Base-by-base conservation (phyloP, 2,329 filamentous ascomycete genomes). In the Lachnellula occidentalis region DNA sequence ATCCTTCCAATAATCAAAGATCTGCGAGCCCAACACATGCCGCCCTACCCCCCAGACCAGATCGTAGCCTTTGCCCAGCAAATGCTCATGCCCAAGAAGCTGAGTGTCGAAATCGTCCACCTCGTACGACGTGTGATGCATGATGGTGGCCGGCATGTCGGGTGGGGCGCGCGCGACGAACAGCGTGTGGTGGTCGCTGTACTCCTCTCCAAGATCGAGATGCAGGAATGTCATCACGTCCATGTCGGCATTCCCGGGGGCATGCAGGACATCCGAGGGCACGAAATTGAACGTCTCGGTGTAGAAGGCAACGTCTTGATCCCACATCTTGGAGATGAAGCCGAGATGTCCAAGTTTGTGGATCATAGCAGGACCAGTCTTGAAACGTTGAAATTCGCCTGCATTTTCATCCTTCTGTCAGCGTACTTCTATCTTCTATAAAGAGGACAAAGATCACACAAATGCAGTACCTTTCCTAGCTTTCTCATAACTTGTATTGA, bases 71-170 rank as follows among this genome's bases (percentile, higher is more conserved):
- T 76, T 75, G 9, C 67, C 58, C 0, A 66, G 70, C 34, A 81
- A 65, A 74, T 74, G 79, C 50, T 78, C 72, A 58, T 81, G 78
- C 0, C 78, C 78, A 1, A 80, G 62, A 3, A 71, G 66, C 68
- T 81, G 78, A 1, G 73, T 74, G 54, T 80, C 78, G 48, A 77
- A 77, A 56, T 80, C 75, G 45, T 78, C 73, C 0, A 78, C 75
- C 53, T 80, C 78, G 48, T 78, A 80, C 0, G 67, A 70, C 37
- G 70, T 72, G 61, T 80, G 78, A 50, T 79, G 77, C 0, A 79
- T 27, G 75, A 57, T 45, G n/a, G 17, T 53, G 2, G 24, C 36
- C 8, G 36, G 51, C 11, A 50, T 27, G 4, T 8, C n/a, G 9
- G 42, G 12, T 8, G 47, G 42, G 12, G 50, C 45, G 78, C 47